phyloP scores from a whole-genome alignment of 2,329 filamentous ascomycete species.

The Fonsecaea pedrosoi region DNA sequence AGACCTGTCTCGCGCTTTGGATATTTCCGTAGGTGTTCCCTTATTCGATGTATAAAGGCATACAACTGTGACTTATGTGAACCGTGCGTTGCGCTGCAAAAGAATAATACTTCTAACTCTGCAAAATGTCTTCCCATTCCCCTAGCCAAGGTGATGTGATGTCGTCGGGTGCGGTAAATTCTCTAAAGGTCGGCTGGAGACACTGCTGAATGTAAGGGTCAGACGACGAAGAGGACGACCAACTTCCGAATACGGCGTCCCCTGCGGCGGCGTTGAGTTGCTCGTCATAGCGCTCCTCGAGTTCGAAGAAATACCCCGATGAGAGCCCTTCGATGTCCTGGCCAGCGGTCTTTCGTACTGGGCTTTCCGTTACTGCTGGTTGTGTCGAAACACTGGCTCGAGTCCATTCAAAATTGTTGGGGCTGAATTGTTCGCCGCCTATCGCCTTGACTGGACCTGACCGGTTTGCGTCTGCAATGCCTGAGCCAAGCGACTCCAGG shows the following conservation, averaged over 20 bases:
- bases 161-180: neutral
- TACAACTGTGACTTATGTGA: neutral
- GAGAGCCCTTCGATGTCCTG: neutral
- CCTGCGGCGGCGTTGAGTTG: neutral
- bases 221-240: neutral
- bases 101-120: neutral
- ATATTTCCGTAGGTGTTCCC: constrained; percentile 3
- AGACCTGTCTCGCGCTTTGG: neutral
- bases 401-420: constrained; percentile 1
- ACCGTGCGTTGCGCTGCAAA: neutral
- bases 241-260: neutral
- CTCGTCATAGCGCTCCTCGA: neutral
- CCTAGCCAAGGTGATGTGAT: constrained; percentile 2
- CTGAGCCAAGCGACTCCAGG: neutral
- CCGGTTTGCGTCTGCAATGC: neutral
- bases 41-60: neutral
- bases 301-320: neutral
- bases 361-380: neutral
- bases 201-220: neutral
- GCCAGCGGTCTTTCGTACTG: neutral
- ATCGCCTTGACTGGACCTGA: neutral
- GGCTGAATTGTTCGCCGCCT: neutral
- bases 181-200: neutral
- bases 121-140: neutral
- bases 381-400: neutral